Percentiles rank a stretch among this genome's conserved stretches.
These are phyloP conservation scores for Pseudogymnoascus sp. DNA, from an alignment of 2,329 filamentous ascomycete species.

Conservation along the genomic window DNA sequence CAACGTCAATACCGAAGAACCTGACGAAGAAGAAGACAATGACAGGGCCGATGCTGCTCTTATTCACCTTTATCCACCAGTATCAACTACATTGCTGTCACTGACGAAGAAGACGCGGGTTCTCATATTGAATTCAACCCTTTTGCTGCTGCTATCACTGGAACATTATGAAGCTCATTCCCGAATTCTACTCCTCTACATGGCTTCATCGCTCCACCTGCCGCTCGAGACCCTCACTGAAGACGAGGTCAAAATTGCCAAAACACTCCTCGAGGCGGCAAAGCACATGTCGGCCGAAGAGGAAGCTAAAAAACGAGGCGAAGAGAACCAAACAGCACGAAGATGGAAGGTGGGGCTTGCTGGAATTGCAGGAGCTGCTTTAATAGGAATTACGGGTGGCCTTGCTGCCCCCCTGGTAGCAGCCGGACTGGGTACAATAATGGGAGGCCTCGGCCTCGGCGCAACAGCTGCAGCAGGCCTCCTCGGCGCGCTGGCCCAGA, in stretches of 20 bases:
- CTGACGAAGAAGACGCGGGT: conserved; percentile 53
- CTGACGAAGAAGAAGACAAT: conserved; percentile 29
- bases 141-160: conserved; percentile 66
- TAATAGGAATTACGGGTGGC: conserved; percentile 65
- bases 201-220: conserved; percentile 64
- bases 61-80: conserved; percentile 46
- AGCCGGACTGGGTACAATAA: conserved; percentile 69
- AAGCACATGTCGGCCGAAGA: conserved; percentile 58
- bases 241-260: conserved; percentile 67
- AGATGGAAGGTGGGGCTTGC: conserved; percentile 90
- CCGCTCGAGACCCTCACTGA: conserved; percentile 54
- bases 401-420: conserved; percentile 69
- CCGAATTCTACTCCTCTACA: conserved; percentile 58
- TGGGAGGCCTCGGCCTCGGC: conserved; percentile 68
- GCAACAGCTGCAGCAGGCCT: conserved; percentile 67
- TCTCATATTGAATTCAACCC: conserved; percentile 60
- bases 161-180: conserved; percentile 71
- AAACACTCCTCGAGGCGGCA: conserved; percentile 66
- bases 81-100: conserved; percentile 50
- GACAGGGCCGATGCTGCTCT: conserved; percentile 42
- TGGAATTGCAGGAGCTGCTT: conserved; percentile 71
- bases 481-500: conserved; percentile 71
- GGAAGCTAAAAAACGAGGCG: conserved; percentile 63
- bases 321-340: conserved; percentile 59
- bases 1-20: conserved; percentile 16